phyloP scores from a whole-genome alignment of 805 yeast genomes.

The Lipomyces mesembrius region DNA sequence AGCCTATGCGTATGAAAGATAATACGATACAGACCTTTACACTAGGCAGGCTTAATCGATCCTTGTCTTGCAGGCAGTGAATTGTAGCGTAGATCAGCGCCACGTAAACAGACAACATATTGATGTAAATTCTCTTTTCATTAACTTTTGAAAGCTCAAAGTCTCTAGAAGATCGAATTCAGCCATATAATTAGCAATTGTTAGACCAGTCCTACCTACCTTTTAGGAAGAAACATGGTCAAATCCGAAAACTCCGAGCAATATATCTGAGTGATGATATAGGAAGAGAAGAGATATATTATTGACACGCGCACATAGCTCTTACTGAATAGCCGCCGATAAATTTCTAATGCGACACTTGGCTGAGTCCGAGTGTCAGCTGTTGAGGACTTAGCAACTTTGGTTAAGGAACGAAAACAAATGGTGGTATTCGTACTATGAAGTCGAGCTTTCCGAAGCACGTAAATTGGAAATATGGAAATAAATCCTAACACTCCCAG shows the following conservation, averaged over 20 bases:
- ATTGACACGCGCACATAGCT: conserved; percentile 11
- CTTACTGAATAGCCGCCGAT: conserved; percentile 13
- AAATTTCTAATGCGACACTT: conserved; percentile 21
- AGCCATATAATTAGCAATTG: neutral
- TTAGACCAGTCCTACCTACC: conserved; percentile 9
- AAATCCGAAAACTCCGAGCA: conserved; percentile 28
- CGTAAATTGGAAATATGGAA: conserved; percentile 30
- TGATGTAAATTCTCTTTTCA: conserved; percentile 29
- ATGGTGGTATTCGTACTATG: conserved; percentile 26
- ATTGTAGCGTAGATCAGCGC: conserved; percentile 25
- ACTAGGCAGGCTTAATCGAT: conserved; percentile 21
- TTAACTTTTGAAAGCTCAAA: conserved; percentile 35
- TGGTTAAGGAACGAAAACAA: neutral
- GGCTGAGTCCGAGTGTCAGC: conserved; percentile 22
- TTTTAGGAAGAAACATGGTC: conserved; percentile 20
- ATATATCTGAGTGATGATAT: conserved; percentile 17
- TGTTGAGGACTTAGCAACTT: neutral
- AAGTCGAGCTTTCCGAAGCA: conserved; percentile 39
- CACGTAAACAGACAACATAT: conserved; percentile 16
- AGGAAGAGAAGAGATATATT: conserved; percentile 23
- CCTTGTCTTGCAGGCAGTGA: conserved; percentile 29
- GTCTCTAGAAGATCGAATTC: conserved; percentile 10
- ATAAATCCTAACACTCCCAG: conserved; percentile 11
- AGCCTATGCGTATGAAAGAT: neutral
- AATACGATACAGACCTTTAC: conserved; percentile 18